Conservation (phyloP, 2,329 filamentous ascomycete species). For the Ophiosphaerella herpotricha region DNA sequence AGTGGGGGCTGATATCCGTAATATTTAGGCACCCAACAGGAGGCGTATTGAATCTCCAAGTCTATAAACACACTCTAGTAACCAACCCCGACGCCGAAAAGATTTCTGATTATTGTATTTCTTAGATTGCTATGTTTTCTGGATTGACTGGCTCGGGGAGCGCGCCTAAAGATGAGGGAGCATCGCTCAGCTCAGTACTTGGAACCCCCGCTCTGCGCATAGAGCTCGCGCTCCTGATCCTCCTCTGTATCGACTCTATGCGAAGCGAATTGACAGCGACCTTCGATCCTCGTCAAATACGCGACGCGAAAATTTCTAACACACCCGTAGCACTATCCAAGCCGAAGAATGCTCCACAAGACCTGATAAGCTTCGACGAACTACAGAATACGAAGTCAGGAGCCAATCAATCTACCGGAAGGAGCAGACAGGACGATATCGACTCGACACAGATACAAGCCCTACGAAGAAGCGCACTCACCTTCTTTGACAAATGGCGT, state of each 20-base stretch:
- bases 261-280: constrained; percentile 35
- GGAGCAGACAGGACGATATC: constrained; percentile 53
- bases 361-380: constrained; percentile 39
- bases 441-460: constrained; percentile 60
- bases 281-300: constrained; percentile 29
- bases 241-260: constrained; percentile 53
- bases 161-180: constrained; percentile 29
- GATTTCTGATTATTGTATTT: no score
- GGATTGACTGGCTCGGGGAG: constrained; percentile 22
- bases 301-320: constrained; percentile 14
- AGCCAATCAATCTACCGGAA: constrained; percentile 18
- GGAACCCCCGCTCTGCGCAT: constrained; percentile 48
- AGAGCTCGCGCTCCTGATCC: constrained; percentile 53
- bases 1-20: no score
- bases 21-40: no score
- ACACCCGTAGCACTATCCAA: constrained; percentile 9
- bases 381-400: constrained; percentile 30
- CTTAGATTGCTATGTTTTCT: constrained; percentile 7
- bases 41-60: no score
- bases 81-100: no score
- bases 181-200: constrained; percentile 45
- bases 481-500: constrained; percentile 81
- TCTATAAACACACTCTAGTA: no score
- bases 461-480: constrained; percentile 69
- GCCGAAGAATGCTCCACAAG: constrained; percentile 12